Evolutionary conservation across 352 stramenopile genomes (phyloP), one percentile per base, ranked within the genome.

Genomic region (Globisporangium recalcitrans): DNA sequence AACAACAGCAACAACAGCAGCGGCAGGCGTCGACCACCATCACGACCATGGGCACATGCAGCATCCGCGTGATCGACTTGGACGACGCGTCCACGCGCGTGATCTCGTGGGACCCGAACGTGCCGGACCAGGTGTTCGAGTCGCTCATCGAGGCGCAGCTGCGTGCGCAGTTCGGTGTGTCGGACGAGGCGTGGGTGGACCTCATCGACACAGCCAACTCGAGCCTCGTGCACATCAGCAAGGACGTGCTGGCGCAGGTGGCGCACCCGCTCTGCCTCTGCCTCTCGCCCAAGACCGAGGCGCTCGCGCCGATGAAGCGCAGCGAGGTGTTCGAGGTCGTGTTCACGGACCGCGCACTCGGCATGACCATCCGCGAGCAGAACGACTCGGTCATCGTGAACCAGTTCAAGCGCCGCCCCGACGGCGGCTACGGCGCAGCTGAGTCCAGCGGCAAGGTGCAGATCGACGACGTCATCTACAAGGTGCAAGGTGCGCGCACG

Each of bases 371-470:
- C 71, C 82, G 83, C 19, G 85, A 94, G 48, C 77, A 86, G 62
- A 89, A 88, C 62, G 82, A 94, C 55, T 90, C 78, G 61, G 85
- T 94, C 13, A 85, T 92, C 59, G 85, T 94, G 38, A 91, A 94
- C 64, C 80, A 91, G 52, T 88, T 94, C 64, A 91, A 91, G 72
- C 77, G 80, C 16, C 70, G 74, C 24, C 52, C 78, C 0, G 77
- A 91, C 65, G 82, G 82, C 10, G 64, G 64, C 0, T 38, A 73
- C 9, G 73, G 79, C n/a, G 74, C 83, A 4, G 82, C 85, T 3
- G 80, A 94, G 49, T 67, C 72, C 16, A 82, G 70, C 36, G 72
- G 77, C 42, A 66, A 61, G 21, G 88, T 94, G 65, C 75, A 78
- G 31, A 49, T 77, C n/a, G 72, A 81, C 53, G 85, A 94, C 63